A percentile compares a stretch with the other conserved stretches of the same genome.
Evolutionary conservation across 257 asterid species (phyloP).

Genomic region (Petunia axillaris): DNA sequence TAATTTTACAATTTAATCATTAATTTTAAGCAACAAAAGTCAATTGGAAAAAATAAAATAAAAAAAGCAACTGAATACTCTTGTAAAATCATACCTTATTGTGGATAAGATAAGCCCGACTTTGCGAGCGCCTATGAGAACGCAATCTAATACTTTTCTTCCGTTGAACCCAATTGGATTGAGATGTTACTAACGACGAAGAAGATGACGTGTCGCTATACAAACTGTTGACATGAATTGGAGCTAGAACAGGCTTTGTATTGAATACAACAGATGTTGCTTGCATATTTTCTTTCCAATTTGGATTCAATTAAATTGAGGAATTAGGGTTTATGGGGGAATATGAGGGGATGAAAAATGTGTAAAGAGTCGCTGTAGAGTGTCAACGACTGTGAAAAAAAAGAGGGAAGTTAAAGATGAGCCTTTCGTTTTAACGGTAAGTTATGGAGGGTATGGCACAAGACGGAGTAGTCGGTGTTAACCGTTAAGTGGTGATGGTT

Average conservation of each 20-base stretch:
- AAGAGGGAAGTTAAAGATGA: slow-evolving; percentile 4
- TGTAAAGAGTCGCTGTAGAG: neutral
- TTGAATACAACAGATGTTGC: slow-evolving; percentile 54
- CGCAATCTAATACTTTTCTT: slow-evolving; percentile 46
- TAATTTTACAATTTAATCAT: neutral
- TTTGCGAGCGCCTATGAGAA: slow-evolving; percentile 41
- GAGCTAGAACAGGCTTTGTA: slow-evolving; percentile 62
- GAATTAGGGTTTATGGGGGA: slow-evolving; percentile 32
- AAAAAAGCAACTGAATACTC: neutral
- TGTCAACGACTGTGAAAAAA: slow-evolving; percentile 12
- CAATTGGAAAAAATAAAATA: neutral
- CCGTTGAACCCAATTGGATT: slow-evolving; percentile 43
- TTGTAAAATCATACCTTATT: slow-evolving; percentile 46
- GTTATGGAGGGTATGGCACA: neutral
- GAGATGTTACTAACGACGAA: slow-evolving; percentile 29
- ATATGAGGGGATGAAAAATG: slow-evolving; percentile 3
- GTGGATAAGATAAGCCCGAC: slow-evolving; percentile 43
- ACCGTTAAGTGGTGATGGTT: slow-evolving; percentile 59
- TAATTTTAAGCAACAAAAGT: neutral
- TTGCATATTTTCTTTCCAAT: slow-evolving; percentile 57
- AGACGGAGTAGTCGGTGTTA: slow-evolving; percentile 39
- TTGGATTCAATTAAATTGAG: slow-evolving; percentile 25
- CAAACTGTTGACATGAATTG: slow-evolving; percentile 46
- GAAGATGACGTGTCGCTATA: slow-evolving; percentile 28
- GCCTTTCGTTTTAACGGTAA: slow-evolving; percentile 22